Conservation (phyloP, 352 stramenopile genomes). For the Pythium biforme region DNA sequence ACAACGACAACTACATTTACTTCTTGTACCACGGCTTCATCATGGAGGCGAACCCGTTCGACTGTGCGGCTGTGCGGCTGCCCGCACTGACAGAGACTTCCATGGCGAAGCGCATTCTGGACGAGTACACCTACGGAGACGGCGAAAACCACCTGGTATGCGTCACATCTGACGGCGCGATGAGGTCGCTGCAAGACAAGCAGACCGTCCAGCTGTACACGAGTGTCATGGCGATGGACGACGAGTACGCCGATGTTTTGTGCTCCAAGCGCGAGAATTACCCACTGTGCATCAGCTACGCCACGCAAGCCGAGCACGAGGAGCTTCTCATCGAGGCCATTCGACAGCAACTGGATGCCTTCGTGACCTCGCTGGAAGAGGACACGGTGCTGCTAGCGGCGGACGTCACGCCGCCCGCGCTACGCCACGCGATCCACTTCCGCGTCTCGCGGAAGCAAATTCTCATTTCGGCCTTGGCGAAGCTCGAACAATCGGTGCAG, state of each 20-base stretch:
- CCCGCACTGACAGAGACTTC: constrained; percentile 6
- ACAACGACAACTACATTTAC: constrained; percentile 90
- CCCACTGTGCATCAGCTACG: constrained; percentile 32
- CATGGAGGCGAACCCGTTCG: constrained; percentile 82
- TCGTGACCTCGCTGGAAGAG: constrained; percentile 39
- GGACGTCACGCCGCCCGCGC: too few relatives aligned
- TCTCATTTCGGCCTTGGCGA: constrained; percentile 27
- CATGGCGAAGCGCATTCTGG: background rate
- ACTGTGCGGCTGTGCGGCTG: constrained; percentile 72
- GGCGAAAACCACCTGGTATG: constrained; percentile 13
- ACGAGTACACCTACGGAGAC: background rate
- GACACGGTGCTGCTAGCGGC: constrained; percentile 31
- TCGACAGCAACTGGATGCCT: constrained; percentile 22
- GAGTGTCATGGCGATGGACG: constrained; percentile 16
- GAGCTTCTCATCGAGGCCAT: constrained; percentile 7
- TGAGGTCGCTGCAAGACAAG: constrained; percentile 9
- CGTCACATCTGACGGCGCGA: constrained; percentile 9
- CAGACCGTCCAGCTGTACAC: constrained; percentile 5
- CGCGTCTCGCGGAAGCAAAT: constrained; percentile 56
- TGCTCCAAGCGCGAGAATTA: constrained; percentile 31
- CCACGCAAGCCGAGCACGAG: constrained; percentile 7
- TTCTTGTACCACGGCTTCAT: constrained; percentile 92
- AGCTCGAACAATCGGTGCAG: background rate
- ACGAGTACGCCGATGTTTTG: constrained; percentile 14
- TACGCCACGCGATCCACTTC: constrained; percentile 39